Conservation (phyloP, 2,329 filamentous ascomycete species). For the Aspergillus phoenicis region DNA sequence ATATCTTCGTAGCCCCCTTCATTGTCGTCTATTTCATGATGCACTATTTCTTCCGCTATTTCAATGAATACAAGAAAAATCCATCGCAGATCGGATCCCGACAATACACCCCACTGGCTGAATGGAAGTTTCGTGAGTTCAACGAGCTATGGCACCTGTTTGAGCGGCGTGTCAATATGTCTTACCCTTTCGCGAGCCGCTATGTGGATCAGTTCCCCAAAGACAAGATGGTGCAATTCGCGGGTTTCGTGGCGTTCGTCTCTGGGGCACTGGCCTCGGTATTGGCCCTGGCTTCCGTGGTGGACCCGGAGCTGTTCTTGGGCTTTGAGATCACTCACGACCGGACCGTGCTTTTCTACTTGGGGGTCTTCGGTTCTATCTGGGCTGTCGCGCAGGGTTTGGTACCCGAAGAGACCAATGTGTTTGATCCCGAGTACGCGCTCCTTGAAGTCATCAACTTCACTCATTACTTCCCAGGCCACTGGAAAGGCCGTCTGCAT, state of each 20-base stretch:
- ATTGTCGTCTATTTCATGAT: slow-evolving; percentile 83
- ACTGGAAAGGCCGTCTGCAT: slow-evolving; percentile 89
- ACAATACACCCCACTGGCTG: slow-evolving; percentile 87
- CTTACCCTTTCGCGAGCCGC: slow-evolving; percentile 85
- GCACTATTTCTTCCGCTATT: slow-evolving; percentile 92
- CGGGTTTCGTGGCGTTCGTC: slow-evolving; percentile 83
- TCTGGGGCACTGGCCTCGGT: slow-evolving; percentile 84
- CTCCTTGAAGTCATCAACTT: slow-evolving; percentile 87
- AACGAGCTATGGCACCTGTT: slow-evolving; percentile 95
- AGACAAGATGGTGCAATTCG: slow-evolving; percentile 83
- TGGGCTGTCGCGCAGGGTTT: slow-evolving; percentile 82
- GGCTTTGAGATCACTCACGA: slow-evolving; percentile 89
- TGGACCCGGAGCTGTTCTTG: slow-evolving; percentile 88
- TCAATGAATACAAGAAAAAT: slow-evolving; percentile 96
- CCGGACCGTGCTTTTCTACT: slow-evolving; percentile 86
- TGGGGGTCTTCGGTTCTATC: slow-evolving; percentile 77
- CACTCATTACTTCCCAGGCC: slow-evolving; percentile 85
- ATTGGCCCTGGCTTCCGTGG: slow-evolving; percentile 77
- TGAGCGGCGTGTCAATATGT: slow-evolving; percentile 86
- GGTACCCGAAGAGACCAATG: slow-evolving; percentile 82
- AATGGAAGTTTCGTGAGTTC: slow-evolving; percentile 99
- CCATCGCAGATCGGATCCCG: slow-evolving; percentile 83
- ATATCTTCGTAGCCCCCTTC: slow-evolving; percentile 82
- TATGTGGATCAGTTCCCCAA: slow-evolving; percentile 98
- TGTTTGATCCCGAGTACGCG: slow-evolving; percentile 90